These are phyloP conservation scores for Monosporascus ibericus DNA, from an alignment of 2,329 filamentous ascomycete species.

Conservation along the genomic window DNA sequence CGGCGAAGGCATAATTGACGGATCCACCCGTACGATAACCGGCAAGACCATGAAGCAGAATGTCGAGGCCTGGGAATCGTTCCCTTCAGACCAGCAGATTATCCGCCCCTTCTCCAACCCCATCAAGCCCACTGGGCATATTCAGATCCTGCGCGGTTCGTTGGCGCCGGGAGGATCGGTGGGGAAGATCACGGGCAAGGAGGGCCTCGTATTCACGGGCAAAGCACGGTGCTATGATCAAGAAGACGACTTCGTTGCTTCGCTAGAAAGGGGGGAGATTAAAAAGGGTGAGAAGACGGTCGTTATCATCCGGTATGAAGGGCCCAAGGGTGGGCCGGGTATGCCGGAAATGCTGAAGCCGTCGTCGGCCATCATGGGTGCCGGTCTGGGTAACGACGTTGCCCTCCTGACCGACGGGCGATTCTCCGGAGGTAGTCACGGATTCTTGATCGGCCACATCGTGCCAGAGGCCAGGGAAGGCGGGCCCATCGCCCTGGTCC, in stretches of 20 bases:
- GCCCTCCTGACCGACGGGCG: constrained; percentile 69
- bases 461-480: constrained; percentile 83
- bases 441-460: constrained; percentile 82
- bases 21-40: constrained; percentile 75
- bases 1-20: constrained; percentile 75
- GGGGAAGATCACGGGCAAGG: constrained; percentile 91
- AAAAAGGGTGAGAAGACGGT: constrained; percentile 85
- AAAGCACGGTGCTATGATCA: constrained; percentile 80
- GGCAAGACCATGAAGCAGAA: constrained; percentile 88
- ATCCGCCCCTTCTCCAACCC: constrained; percentile 76
- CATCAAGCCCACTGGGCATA: constrained; percentile 81
- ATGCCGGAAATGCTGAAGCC: constrained; percentile 96
- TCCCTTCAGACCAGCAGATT: constrained; percentile 71
- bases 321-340: constrained; percentile 85
- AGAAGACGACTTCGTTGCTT: constrained; percentile 72
- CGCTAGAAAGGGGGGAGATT: constrained; percentile 70
- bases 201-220: constrained; percentile 76
- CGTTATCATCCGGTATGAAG: constrained; percentile 86
- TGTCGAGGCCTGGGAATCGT: constrained; percentile 65
- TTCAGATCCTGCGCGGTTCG: constrained; percentile 81
- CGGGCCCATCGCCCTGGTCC: constrained; percentile 77
- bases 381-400: constrained; percentile 70
- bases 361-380: constrained; percentile 88
- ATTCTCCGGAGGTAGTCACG: constrained; percentile 77
- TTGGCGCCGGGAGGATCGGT: constrained; percentile 82